Evolutionary conservation across 1,284 basidiomycete genomes (phyloP), one percentile per base, ranked within the genome.

Genomic region (Malassezia restricta): DNA sequence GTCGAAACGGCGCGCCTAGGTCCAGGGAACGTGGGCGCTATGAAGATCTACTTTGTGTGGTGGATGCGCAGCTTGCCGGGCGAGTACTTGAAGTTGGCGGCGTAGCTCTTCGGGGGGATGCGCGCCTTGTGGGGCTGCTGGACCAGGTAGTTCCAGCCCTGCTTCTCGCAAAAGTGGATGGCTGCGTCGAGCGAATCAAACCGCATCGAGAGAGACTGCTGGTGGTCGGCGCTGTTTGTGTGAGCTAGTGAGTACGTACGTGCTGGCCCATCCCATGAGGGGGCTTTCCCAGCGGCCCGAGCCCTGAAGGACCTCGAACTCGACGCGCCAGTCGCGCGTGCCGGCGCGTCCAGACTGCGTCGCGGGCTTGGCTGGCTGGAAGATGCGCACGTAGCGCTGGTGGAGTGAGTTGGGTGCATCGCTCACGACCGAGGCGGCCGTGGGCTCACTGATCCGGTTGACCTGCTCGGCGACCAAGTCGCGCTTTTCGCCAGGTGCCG

Each of bases 241-340:
- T 43, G 45, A 27, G 4, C 40, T 54, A 48, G 31, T 28, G 6
- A 15, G 8, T 48, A 65, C 63, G 32, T 57, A 64, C 59, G 63
- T 65, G 50, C 59, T 62, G 0, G 90, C 90, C 81, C 83, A 98
- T 51, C 92, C 92, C 87, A 98, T 98, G 65, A 98, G 76, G n/a
- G 89, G 88, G 74, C 96, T 96, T 79, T 95, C 90, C 92, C 92
- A 98, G 56, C 92, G 80, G 11, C 86, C 90, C 31, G 81, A 83
- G 40, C 90, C 88, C 61, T 82, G 83, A 15, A 96, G 77, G 54
- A 84, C 84, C 67, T 98, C 92, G 78, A 85, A 98, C 76, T 98
- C 92, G 68, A 98, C 83, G 61, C 88, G 79, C 92, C 92, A 98
- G 65, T 84, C 81, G 64, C 84, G 81, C 20, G 83, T 83, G 76